Evolutionary conservation across 345 rosid species (phyloP).

Genomic region (Triadica sebifera): DNA sequence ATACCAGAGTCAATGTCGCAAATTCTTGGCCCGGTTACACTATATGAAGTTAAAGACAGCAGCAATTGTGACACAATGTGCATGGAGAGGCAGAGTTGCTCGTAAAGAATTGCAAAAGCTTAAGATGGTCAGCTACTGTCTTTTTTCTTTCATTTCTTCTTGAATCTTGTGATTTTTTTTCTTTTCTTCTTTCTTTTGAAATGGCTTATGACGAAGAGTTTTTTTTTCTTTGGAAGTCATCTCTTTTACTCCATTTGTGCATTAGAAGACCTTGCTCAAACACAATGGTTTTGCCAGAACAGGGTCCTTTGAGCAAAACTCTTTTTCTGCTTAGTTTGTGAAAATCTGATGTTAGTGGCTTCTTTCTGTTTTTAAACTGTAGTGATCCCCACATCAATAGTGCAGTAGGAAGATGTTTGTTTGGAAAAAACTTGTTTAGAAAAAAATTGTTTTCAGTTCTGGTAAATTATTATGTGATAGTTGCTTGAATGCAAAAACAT

Average conservation of each 20-base stretch:
- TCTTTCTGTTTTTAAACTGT: too few relatives aligned
- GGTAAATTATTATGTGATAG: not conserved
- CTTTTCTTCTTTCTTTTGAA: not conserved
- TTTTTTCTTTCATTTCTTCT: not conserved
- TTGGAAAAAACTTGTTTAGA: not conserved
- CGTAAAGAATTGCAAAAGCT: slow-evolving; percentile 82
- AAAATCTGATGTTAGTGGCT: too few relatives aligned
- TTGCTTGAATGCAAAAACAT: not conserved
- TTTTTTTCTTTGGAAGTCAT: not conserved
- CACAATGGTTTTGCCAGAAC: too few relatives aligned
- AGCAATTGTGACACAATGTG: slow-evolving; percentile 77
- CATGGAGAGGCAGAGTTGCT: slow-evolving; percentile 95
- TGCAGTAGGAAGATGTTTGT: not conserved
- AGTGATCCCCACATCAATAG: too few relatives aligned
- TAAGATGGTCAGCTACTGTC: slow-evolving; percentile 62
- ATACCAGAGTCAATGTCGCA: slow-evolving; percentile 69
- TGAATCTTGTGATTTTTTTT: not conserved
- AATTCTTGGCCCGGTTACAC: slow-evolving; percentile 56
- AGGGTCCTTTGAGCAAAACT: too few relatives aligned
- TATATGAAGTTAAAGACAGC: slow-evolving; percentile 70
- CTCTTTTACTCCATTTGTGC: not conserved
- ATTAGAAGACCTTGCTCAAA: too few relatives aligned
- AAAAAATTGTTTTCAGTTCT: not conserved
- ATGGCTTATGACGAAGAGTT: not conserved
- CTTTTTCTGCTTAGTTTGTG: too few relatives aligned